Base-by-base conservation (phyloP, 331 rosid genomes). In the Spiraea crenata region DNA sequence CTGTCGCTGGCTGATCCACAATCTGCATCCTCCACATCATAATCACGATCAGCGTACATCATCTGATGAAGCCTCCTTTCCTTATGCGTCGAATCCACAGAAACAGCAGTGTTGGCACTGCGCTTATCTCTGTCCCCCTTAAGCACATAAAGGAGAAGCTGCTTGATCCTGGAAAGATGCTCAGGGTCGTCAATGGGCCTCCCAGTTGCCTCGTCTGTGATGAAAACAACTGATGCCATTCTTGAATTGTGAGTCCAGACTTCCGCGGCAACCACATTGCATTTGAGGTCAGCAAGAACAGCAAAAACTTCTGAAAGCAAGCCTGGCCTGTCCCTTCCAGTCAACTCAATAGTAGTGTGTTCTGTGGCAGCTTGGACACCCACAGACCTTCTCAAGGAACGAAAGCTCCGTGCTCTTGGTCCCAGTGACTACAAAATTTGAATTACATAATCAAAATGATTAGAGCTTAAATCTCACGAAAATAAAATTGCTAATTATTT, bases 221-320 rank as follows among this genome's bases (percentile, higher is more conserved):
- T 89, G 85, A 84, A 82, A 50, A 91, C 96, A 59, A 95, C 97
- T 0, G 99, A 95, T 3, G 99, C 97, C 97, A 95, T 89, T 83
- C 99, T 87, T 20, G 96, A 82, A 76, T 95, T 95, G 84, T 93
- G 99, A n/a, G 99, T 95, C 99, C 99, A 95, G 6, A 95, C 97
- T 85, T 95, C 99, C 8, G 95, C 97, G 0, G 99, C 95, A 41
- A 89, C 96, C 80, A 95, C 99, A 50, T 95, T 95, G 82, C 99
- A 95, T 82, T 89, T 91, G 70, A 89, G 97, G 81, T 95, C 91
- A 35, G 96, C 72, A 19, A 95, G 93, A 75, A 95, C 89, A n/a
- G 99, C 99, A 58, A 95, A 95, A 67, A 95, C 89, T 84, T 95
- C 99, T 10, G 99, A 95, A 57, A 95, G 97, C 78, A 95, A 70